Conservation (phyloP, 2,329 filamentous ascomycete species). For the Didymella pomorum region DNA sequence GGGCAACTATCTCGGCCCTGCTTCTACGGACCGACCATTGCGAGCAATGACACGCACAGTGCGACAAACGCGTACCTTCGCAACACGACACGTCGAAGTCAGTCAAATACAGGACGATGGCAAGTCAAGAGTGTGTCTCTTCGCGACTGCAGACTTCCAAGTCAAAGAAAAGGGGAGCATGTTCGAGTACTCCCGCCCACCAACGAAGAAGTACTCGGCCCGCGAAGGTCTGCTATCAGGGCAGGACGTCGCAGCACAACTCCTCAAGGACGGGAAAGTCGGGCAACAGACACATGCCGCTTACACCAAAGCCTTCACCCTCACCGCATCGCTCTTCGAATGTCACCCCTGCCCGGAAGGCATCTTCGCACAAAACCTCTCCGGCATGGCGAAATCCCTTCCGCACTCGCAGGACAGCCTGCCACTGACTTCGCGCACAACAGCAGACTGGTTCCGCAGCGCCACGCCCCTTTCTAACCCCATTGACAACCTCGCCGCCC, state of each 20-base stretch:
- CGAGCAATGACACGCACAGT: conserved; percentile 48
- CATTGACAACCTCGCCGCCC: conserved; percentile 48
- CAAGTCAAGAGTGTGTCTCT: conserved; percentile 51
- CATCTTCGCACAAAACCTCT: conserved; percentile 56
- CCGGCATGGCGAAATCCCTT: conserved; percentile 50
- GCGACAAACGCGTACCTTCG: conserved; percentile 59
- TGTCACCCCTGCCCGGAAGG: conserved; percentile 51
- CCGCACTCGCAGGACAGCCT: conserved; percentile 51
- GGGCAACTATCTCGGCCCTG: conserved; percentile 59
- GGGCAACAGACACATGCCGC: conserved; percentile 25
- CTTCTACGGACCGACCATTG: conserved; percentile 52
- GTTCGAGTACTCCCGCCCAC: conserved; percentile 53
- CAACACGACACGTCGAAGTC: conserved; percentile 58
- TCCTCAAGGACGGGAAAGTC: conserved; percentile 27
- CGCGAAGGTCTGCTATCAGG: conserved; percentile 20
- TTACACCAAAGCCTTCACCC: conserved; percentile 42
- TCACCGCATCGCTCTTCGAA: conserved; percentile 48
- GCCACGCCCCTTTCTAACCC: conserved; percentile 24
- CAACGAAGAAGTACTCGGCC: conserved; percentile 43
- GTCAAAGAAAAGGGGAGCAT: conserved; percentile 47
- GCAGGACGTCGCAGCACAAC: not conserved
- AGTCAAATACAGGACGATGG: conserved; percentile 53
- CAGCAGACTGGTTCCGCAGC: conserved; percentile 56
- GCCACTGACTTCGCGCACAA: conserved; percentile 40
- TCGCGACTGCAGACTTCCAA: conserved; percentile 60